Evolutionary conservation across 345 rosid genomes (phyloP).

Genomic region (Mercurialis annua): DNA sequence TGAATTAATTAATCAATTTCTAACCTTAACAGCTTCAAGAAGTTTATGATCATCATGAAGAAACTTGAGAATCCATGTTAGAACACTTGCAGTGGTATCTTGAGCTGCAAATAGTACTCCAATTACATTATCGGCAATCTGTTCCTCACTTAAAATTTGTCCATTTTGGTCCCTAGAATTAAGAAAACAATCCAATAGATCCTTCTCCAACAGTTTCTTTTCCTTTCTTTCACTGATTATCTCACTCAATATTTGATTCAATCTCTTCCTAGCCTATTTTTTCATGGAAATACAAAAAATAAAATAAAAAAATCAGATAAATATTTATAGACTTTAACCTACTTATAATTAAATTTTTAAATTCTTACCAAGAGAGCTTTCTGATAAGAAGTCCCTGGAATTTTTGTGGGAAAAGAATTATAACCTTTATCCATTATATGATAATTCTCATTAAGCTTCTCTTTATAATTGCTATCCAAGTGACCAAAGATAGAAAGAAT

Average conservation of each 20-base stretch:
- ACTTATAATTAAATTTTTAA: no score
- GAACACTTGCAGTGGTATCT: constrained; percentile 61
- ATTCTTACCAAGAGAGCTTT: constrained; percentile 24
- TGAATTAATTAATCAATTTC: not conserved
- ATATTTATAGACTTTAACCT: not conserved
- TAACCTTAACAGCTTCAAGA: constrained; percentile 44
- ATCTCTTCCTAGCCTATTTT: constrained; percentile 37
- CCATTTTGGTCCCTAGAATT: constrained; percentile 30
- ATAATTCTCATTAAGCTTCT: constrained; percentile 31
- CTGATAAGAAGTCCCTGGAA: constrained; percentile 33
- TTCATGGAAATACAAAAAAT: not conserved
- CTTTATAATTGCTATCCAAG: constrained; percentile 30
- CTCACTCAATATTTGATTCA: constrained; percentile 23
- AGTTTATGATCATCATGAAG: constrained; percentile 43
- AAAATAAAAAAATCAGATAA: not conserved
- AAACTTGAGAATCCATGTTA: constrained; percentile 57
- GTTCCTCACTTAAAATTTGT: constrained; percentile 34
- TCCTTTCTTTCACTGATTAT: constrained; percentile 37
- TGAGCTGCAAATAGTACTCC: constrained; percentile 64
- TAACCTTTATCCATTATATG: constrained; percentile 28
- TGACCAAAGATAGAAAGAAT: constrained; percentile 42
- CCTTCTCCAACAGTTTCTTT: constrained; percentile 28
- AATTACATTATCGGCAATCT: constrained; percentile 54
- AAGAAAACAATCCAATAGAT: constrained; percentile 42
- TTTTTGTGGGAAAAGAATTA: constrained; percentile 28